Conservation (phyloP, 1,139 yeast genomes). For the Geotrichum carabidarum region DNA sequence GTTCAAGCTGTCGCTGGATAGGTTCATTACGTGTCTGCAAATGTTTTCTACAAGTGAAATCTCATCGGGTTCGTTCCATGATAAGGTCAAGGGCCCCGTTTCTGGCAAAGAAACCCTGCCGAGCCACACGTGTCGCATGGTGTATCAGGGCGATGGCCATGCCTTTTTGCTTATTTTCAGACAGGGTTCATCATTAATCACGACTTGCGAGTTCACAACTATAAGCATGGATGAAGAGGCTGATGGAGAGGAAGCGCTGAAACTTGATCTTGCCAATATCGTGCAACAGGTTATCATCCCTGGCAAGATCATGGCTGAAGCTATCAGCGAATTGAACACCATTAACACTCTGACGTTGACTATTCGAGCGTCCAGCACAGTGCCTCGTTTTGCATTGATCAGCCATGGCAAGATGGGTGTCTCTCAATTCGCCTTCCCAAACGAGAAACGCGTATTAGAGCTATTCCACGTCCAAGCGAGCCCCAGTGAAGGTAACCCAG, state of each 20-base stretch:
- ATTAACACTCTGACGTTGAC: slow-evolving; percentile 58
- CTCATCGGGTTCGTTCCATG: neutral
- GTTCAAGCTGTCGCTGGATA: slow-evolving; percentile 27
- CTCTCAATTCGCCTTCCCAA: slow-evolving; percentile 64
- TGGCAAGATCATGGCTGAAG: slow-evolving; percentile 59
- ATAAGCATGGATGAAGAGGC: slow-evolving; percentile 31
- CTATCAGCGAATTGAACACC: slow-evolving; percentile 63
- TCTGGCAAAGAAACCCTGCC: slow-evolving; percentile 6
- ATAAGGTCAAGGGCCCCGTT: neutral
- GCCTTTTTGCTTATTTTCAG: slow-evolving; percentile 70
- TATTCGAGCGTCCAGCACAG: slow-evolving; percentile 41
- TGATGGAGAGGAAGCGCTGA: slow-evolving; percentile 20
- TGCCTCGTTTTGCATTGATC: slow-evolving; percentile 43
- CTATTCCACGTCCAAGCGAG: slow-evolving; percentile 15
- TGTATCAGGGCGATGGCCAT: slow-evolving; percentile 52
- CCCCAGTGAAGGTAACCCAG: slow-evolving; percentile 18
- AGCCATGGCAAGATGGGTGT: slow-evolving; percentile 66
- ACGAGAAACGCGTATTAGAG: slow-evolving; percentile 47
- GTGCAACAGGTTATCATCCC: slow-evolving; percentile 62
- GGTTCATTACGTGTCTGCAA: slow-evolving; percentile 31
- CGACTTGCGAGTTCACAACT: slow-evolving; percentile 66
- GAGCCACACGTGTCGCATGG: slow-evolving; percentile 32
- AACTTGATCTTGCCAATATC: slow-evolving; percentile 46
- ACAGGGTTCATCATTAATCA: slow-evolving; percentile 57
- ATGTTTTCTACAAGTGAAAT: slow-evolving; percentile 25